phyloP scores from a whole-genome alignment of 164 flowering plant genomes.

The Kingdonia uniflora region DNA sequence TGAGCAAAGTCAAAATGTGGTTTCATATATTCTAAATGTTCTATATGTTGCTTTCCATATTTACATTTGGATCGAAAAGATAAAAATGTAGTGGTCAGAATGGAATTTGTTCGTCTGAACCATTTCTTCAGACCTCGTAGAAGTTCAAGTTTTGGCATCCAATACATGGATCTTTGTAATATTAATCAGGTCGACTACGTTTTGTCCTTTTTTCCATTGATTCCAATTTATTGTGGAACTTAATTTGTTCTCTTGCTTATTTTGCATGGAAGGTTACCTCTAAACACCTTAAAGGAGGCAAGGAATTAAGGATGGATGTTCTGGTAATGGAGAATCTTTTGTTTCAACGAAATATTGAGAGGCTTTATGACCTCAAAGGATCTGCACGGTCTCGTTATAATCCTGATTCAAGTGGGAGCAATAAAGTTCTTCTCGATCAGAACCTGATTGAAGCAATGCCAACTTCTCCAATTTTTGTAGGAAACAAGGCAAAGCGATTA shows the following conservation, averaged over 20 bases:
- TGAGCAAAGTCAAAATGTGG: too few relatives aligned
- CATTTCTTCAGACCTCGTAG: too few relatives aligned
- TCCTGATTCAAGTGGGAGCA: constrained; percentile 81
- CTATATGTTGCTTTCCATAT: too few relatives aligned
- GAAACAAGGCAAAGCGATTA: constrained; percentile 88
- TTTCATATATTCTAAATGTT: too few relatives aligned
- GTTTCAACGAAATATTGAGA: constrained; percentile 57
- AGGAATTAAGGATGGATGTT: constrained; percentile 81
- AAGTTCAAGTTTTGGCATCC: background rate
- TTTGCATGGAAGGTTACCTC: constrained; percentile 44
- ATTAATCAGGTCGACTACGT: background rate
- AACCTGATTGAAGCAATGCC: constrained; percentile 98
- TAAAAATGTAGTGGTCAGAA: background rate
- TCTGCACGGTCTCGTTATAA: constrained; percentile 83
- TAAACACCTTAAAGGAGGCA: constrained; percentile 83
- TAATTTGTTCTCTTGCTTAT: constrained; percentile 2
- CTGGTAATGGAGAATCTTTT: constrained; percentile 96
- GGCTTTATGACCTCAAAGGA: constrained; percentile 95
- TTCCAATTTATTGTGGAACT: background rate
- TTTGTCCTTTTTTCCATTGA: background rate
- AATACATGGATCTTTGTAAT: background rate
- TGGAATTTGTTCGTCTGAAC: too few relatives aligned
- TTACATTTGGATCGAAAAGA: background rate
- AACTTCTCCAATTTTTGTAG: constrained; percentile 92
- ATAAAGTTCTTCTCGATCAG: constrained; percentile 91